These are phyloP conservation scores for Colletotrichum cordylinicola DNA, from an alignment of 2,329 filamentous ascomycete species.

Conservation along the genomic window DNA sequence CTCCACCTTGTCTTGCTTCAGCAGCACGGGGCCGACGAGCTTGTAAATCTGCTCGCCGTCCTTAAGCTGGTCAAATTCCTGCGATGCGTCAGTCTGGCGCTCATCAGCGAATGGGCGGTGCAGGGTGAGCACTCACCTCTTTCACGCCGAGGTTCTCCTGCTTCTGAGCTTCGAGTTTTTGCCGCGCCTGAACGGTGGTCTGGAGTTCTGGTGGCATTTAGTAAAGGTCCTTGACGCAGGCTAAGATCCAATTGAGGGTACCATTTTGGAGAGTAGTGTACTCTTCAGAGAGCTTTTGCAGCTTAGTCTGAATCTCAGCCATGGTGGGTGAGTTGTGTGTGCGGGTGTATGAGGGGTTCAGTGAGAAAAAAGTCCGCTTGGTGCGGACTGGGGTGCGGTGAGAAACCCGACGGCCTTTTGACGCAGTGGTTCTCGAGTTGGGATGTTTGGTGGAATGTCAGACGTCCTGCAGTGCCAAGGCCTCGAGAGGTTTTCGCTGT, in stretches of 20 bases:
- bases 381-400: neutral
- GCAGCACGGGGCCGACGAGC: conserved; percentile 85
- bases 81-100: neutral
- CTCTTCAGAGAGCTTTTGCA: conserved; percentile 86
- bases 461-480: neutral
- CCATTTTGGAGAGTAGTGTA: conserved; percentile 88
- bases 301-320: conserved; percentile 75
- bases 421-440: neutral
- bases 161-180: conserved; percentile 92
- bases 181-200: conserved; percentile 75
- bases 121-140: conserved; percentile 57
- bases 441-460: neutral
- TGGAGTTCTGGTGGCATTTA: conserved; percentile 71
- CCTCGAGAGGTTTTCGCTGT: neutral
- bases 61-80: conserved; percentile 84
- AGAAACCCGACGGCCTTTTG: neutral
- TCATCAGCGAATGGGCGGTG: neutral
- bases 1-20: conserved; percentile 94
- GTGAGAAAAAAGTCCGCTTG: neutral
- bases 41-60: conserved; percentile 95
- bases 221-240: neutral
- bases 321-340: conserved; percentile 45
- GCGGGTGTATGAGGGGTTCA: conserved; percentile 8
- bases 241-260: neutral
- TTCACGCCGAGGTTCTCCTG: conserved; percentile 92